These are phyloP conservation scores for Hippophae rhamnoides DNA, from an alignment of 306 rosid genomes.

Conservation along the genomic window DNA sequence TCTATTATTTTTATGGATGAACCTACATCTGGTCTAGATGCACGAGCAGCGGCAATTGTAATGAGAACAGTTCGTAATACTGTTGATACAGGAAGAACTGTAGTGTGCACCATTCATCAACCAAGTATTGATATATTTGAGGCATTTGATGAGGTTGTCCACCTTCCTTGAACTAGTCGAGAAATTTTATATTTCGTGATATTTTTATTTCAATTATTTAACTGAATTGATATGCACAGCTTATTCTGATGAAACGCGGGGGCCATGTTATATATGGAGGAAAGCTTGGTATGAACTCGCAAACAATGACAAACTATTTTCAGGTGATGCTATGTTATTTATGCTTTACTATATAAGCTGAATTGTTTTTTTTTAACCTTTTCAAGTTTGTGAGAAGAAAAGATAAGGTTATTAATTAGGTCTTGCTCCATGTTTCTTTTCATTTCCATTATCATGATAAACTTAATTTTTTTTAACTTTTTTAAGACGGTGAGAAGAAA, in stretches of 20 bases:
- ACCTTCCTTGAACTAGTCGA: background rate
- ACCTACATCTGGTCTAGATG: constrained; percentile 93
- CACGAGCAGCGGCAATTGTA: constrained; percentile 89
- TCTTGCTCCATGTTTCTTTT: too few relatives aligned
- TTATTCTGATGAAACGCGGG: constrained; percentile 90
- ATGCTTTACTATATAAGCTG: background rate
- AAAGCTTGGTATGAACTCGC: constrained; percentile 64
- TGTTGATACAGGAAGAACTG: constrained; percentile 90
- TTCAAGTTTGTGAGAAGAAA: too few relatives aligned
- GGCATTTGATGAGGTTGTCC: constrained; percentile 78
- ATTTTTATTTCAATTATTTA: constrained; percentile 12
- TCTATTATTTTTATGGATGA: constrained; percentile 92
- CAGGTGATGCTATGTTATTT: constrained; percentile 37
- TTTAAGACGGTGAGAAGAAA: too few relatives aligned
- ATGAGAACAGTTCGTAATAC: constrained; percentile 87
- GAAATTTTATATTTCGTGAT: constrained; percentile 8
- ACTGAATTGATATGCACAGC: constrained; percentile 32
- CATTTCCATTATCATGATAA: too few relatives aligned
- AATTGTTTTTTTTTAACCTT: too few relatives aligned
- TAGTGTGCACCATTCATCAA: constrained; percentile 89
- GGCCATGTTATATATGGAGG: constrained; percentile 82
- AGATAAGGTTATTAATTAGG: too few relatives aligned
- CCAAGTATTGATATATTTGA: constrained; percentile 88
- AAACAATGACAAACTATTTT: constrained; percentile 64
- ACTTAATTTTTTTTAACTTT: too few relatives aligned